Base-by-base conservation (phyloP, 768 basidiomycete genomes). In the Scleroderma bovista region DNA sequence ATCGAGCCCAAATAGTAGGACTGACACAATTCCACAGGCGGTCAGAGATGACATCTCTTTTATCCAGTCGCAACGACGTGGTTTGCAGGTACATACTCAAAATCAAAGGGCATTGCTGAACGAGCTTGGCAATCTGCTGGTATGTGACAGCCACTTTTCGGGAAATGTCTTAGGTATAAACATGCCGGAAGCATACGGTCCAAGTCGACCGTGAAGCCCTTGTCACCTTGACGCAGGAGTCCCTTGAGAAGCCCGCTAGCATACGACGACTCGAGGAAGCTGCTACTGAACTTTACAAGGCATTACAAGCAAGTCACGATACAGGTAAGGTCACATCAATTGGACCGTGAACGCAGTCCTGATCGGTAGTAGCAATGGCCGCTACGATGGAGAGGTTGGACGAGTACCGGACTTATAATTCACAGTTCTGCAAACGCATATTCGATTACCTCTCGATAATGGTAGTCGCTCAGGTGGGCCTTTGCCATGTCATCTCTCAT, bases 1-100 rank as follows among this genome's bases (percentile, higher is more conserved):
- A 34, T 50, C n/a, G 45, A 4, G 23, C 23, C 31, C 33, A 1
- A 15, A 16, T 26, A 29, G 4, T 29, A 32, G 33, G 52, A 37
- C 60, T 67, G 41, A 64, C 26, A 22, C 17, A 24, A 41, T 33
- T 48, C 13, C 29, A 20, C 58, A 98, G 95, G 88, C 90, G 48
- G 95, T 96, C 34, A 81, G 80, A 47, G 96, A 99, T 51, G 96
- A 99, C 63, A 99, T 99, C 48, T 80, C 79, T 7, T 93, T 83
- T 63, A 99, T 99, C 59, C 96, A 98, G 69, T 88, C 88, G 1
- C 95, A 98, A 66, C 93, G 95, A 63, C 81, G 94, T 42, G 96
- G 96, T 55, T 73, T 99, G 32, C 96, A 99, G 68, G 93, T 98
- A 3, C 95, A 98, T 61, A 98, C 86, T 9, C 92, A 95, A 61